Conservation (phyloP, 176 grass and related monocot genomes). For the Urochloa ruziziensis region DNA sequence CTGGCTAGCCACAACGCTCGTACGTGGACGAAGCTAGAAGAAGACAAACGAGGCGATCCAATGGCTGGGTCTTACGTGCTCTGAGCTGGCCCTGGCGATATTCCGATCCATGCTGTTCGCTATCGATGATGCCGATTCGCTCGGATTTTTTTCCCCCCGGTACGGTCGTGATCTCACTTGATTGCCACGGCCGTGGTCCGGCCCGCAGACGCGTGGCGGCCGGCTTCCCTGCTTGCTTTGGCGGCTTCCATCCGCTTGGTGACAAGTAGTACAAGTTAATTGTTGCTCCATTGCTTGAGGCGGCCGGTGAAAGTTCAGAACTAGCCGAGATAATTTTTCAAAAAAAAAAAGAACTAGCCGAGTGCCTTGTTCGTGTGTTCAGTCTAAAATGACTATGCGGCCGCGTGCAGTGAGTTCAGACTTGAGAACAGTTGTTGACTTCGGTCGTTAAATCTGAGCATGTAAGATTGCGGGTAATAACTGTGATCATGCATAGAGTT, state of each 20-base stretch:
- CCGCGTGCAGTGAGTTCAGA: neutral
- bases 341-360: no score
- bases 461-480: neutral
- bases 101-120: slow-evolving; percentile 1
- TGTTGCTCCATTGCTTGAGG: neutral
- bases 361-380: no score
- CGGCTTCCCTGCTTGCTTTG: neutral
- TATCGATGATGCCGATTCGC: neutral
- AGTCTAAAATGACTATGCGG: neutral
- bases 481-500: slow-evolving; percentile 5
- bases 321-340: neutral
- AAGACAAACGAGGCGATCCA: neutral
- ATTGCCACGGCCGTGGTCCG: neutral
- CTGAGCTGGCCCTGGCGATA: slow-evolving; percentile 5
- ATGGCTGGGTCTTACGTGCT: neutral
- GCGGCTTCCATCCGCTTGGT: neutral
- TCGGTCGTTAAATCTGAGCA: neutral
- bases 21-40: neutral
- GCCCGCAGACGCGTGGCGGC: neutral
- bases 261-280: neutral
- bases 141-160: neutral
- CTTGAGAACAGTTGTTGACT: neutral
- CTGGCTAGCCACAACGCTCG: neutral
- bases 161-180: slow-evolving; percentile 11
- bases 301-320: neutral